Evolutionary conservation across 2,329 filamentous ascomycete genomes (phyloP).

Genomic region (Calonectria leucothoes): DNA sequence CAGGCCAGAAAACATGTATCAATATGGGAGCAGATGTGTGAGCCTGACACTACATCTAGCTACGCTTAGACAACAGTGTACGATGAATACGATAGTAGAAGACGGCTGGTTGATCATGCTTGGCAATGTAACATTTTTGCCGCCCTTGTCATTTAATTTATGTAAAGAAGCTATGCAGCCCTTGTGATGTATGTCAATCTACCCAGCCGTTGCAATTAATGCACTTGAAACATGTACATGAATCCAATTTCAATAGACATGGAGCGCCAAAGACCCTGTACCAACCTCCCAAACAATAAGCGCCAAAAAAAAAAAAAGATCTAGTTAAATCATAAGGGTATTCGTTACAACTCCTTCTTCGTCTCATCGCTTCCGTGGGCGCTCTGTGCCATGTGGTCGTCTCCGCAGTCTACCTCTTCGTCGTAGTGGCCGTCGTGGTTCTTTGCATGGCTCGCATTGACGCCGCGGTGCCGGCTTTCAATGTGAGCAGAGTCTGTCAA

Average conservation of each 20-base stretch:
- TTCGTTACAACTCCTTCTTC: conserved; percentile 8
- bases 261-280: background rate
- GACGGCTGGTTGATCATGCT: background rate
- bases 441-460: background rate
- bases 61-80: background rate
- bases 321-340: background rate
- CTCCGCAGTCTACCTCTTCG: background rate
- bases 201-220: background rate
- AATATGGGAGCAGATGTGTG: background rate
- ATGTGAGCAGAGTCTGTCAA: background rate
- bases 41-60: background rate
- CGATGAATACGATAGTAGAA: background rate
- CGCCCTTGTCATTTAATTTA: no score
- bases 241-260: background rate
- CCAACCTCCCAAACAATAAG: background rate
- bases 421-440: background rate
- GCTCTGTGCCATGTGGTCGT: background rate
- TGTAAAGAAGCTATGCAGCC: background rate
- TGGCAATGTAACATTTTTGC: no score
- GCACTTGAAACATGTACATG: background rate
- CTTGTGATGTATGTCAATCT: background rate
- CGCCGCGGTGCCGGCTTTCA: background rate
- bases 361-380: background rate
- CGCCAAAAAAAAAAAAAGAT: background rate
- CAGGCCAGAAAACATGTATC: background rate